Conservation (phyloP, 2,329 filamentous ascomycete genomes). For the Aspergillus sp. region DNA sequence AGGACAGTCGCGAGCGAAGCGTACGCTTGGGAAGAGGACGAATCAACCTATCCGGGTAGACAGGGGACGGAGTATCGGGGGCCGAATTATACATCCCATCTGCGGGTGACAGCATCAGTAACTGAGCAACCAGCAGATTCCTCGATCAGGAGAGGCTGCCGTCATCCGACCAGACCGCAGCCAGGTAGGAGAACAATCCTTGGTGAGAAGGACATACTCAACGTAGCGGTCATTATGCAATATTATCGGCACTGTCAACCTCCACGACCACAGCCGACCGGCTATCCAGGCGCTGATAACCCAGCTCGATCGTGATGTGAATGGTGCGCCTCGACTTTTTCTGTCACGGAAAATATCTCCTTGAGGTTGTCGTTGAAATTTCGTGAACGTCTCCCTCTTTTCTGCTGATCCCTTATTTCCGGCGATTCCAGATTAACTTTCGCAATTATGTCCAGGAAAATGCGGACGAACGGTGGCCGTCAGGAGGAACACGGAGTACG, state of each 20-base stretch:
- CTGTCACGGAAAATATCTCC: slow-evolving; percentile 1
- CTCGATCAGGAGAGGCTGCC: slow-evolving; percentile 7
- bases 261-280: slow-evolving; percentile 29
- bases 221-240: slow-evolving; percentile 43
- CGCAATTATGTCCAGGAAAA: neutral
- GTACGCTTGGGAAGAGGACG: slow-evolving; percentile 86
- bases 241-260: slow-evolving; percentile 24
- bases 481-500: neutral
- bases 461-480: slow-evolving; percentile 4
- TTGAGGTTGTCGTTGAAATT: slow-evolving; percentile 18
- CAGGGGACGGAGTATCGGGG: slow-evolving; percentile 71
- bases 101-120: slow-evolving; percentile 41
- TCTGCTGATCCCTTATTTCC: neutral
- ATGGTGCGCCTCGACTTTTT: neutral
- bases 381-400: slow-evolving; percentile 7
- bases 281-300: slow-evolving; percentile 8
- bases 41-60: slow-evolving; percentile 88
- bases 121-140: slow-evolving; percentile 29
- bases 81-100: slow-evolving; percentile 51
- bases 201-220: slow-evolving; percentile 39
- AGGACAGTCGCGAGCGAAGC: slow-evolving; percentile 81
- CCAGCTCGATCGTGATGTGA: neutral
- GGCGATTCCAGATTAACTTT: slow-evolving; percentile 1
- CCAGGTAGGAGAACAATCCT: slow-evolving; percentile 16
- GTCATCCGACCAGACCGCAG: slow-evolving; percentile 14